These are phyloP conservation scores for Blastocystis sp. DNA, from an alignment of 352 stramenopile species.

Conservation along the genomic window DNA sequence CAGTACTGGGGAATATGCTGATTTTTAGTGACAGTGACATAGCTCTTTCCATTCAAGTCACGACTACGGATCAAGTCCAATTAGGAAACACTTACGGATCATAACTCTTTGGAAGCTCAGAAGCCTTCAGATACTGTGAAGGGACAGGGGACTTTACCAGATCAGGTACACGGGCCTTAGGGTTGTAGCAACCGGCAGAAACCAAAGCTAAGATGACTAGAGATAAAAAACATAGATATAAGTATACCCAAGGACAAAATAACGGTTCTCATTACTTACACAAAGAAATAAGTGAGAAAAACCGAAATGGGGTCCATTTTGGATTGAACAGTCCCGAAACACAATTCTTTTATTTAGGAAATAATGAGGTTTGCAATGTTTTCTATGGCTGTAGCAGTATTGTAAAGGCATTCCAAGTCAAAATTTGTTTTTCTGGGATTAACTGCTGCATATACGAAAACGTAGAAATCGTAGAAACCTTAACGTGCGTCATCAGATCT, in stretches of 20 bases:
- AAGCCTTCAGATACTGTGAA: neutral
- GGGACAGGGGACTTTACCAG: constrained; percentile 31
- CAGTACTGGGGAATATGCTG: constrained; percentile 93
- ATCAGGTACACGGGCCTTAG: constrained; percentile 31
- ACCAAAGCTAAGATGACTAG: constrained; percentile 29
- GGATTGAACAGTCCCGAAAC: too few relatives aligned
- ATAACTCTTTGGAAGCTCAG: constrained; percentile 44
- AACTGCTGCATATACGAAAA: neutral
- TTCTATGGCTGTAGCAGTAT: too few relatives aligned
- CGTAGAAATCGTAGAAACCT: neutral
- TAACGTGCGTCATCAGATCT: neutral
- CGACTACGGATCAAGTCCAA: too few relatives aligned
- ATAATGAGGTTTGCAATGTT: too few relatives aligned
- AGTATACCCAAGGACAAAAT: constrained; percentile 7
- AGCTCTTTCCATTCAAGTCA: constrained; percentile 87
- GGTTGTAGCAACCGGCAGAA: constrained; percentile 42
- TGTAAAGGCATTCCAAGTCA: neutral
- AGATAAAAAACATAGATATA: neutral
- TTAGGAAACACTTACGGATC: constrained; percentile 5
- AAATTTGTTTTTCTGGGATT: neutral
- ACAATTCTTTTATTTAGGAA: too few relatives aligned
- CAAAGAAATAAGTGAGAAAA: neutral
- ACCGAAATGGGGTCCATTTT: too few relatives aligned
- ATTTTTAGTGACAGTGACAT: constrained; percentile 94
- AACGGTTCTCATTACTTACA: constrained; percentile 27